phyloP scores from a whole-genome alignment of 2,329 filamentous ascomycete species.

The Sodiomyces alkalinus region DNA sequence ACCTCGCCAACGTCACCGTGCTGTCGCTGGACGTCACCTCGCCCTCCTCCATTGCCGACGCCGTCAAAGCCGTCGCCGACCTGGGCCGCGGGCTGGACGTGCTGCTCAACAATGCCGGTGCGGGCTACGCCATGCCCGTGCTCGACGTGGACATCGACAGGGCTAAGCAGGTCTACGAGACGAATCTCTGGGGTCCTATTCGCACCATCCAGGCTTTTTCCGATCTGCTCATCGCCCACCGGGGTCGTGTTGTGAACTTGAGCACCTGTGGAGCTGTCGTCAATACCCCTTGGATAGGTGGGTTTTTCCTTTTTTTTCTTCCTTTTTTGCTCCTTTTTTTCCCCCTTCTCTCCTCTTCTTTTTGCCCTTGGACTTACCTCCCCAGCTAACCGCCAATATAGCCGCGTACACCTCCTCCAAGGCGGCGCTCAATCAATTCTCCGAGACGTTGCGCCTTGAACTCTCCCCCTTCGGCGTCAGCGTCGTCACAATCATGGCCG shows the following conservation, averaged over 20 bases:
- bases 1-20: constrained; percentile 10
- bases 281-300: constrained; percentile 10
- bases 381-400: neutral
- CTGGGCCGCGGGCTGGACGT: constrained; percentile 10
- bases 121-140: constrained; percentile 13
- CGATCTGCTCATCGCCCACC: constrained; percentile 11
- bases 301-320: neutral
- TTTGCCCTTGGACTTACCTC: too few species aligned
- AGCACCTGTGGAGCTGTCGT: constrained; percentile 14
- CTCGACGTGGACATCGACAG: constrained; percentile 13
- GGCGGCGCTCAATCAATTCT: constrained; percentile 8
- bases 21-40: constrained; percentile 18
- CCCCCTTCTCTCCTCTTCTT: too few species aligned
- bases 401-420: constrained; percentile 12
- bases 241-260: constrained; percentile 15
- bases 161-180: constrained; percentile 13
- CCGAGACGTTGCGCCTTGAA: constrained; percentile 13
- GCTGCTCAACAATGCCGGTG: constrained; percentile 17
- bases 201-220: constrained; percentile 14
- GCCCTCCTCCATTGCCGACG: constrained; percentile 11
- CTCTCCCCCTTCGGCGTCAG: constrained; percentile 12
- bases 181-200: constrained; percentile 16
- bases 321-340: too few species aligned
- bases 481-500: constrained; percentile 11
- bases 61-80: constrained; percentile 4